Evolutionary conservation across 2,329 filamentous ascomycete genomes (phyloP).

Genomic region (Epichloe sibirici): DNA sequence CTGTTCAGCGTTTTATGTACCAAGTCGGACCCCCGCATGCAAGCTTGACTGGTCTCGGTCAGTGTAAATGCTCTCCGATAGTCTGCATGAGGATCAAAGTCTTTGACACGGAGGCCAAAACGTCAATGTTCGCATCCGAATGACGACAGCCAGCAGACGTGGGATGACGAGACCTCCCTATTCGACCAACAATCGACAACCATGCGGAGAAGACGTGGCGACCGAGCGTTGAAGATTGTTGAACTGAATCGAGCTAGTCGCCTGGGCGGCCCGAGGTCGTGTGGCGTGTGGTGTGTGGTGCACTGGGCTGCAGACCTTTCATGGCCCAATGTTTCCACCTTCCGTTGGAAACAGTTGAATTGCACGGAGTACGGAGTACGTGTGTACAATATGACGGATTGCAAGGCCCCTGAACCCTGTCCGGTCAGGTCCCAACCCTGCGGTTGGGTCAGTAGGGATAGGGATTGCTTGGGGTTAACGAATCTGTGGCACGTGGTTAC

Average conservation of each 20-base stretch:
- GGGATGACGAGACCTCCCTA: not conserved
- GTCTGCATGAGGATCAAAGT: too few relatives aligned
- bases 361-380: not conserved
- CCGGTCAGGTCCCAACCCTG: not conserved
- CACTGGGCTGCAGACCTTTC: too few relatives aligned
- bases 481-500: not conserved
- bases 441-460: not conserved
- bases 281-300: too few relatives aligned
- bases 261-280: not conserved
- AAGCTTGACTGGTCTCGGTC: too few relatives aligned
- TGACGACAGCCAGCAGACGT: not conserved
- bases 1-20: too few relatives aligned
- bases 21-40: too few relatives aligned
- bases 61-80: too few relatives aligned
- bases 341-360: too few relatives aligned
- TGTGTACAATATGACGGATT: not conserved
- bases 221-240: not conserved
- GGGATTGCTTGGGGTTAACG: not conserved
- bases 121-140: not conserved
- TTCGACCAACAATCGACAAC: not conserved
- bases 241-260: not conserved
- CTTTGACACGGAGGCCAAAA: too few relatives aligned
- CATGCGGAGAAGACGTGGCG: not conserved
- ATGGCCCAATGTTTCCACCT: too few relatives aligned
- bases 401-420: slow-evolving; percentile 1